Percentiles rank a stretch among this genome's conserved stretches.
These are phyloP conservation scores for Fusarium illudens DNA, from an alignment of 2,329 filamentous ascomycete species.

Conservation along the genomic window DNA sequence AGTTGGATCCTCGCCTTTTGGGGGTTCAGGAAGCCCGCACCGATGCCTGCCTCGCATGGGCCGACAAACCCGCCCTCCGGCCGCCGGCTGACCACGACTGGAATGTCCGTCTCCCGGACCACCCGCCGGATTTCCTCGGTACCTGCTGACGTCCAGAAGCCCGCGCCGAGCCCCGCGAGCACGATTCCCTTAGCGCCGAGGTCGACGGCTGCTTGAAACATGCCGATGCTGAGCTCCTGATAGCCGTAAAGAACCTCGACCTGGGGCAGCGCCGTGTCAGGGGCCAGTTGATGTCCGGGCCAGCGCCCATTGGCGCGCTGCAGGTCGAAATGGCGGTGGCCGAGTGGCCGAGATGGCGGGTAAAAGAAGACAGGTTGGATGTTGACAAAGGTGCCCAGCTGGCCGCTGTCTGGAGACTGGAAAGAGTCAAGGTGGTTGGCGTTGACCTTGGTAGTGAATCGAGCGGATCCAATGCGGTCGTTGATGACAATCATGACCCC, in stretches of 20 bases:
- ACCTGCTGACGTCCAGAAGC: constrained; percentile 55
- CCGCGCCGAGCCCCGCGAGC: constrained; percentile 63
- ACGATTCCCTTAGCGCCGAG: constrained; percentile 63
- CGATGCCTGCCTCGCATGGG: constrained; percentile 48
- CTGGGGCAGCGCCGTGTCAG: constrained; percentile 54
- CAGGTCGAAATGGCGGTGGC: constrained; percentile 55
- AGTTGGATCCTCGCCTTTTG: constrained; percentile 64
- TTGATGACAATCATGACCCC: constrained; percentile 69
- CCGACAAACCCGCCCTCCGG: constrained; percentile 63
- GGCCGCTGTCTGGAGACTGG: constrained; percentile 64
- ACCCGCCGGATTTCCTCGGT: constrained; percentile 52
- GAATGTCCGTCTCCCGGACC: constrained; percentile 54
- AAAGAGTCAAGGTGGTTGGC: constrained; percentile 71
- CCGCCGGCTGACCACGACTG: constrained; percentile 61
- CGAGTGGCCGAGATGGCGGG: constrained; percentile 57
- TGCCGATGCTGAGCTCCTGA: constrained; percentile 58
- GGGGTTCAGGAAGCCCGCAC: constrained; percentile 63
- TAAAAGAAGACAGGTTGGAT: constrained; percentile 69
- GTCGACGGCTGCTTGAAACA: constrained; percentile 58
- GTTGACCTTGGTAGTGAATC: constrained; percentile 68
- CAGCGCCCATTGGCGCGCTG: constrained; percentile 17
- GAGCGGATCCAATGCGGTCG: constrained; percentile 66
- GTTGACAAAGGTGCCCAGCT: constrained; percentile 66
- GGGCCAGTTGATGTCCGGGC: constrained; percentile 1
- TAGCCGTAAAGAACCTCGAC: constrained; percentile 66